phyloP scores from a whole-genome alignment of 257 asterid species.

The Plantago elongata region DNA sequence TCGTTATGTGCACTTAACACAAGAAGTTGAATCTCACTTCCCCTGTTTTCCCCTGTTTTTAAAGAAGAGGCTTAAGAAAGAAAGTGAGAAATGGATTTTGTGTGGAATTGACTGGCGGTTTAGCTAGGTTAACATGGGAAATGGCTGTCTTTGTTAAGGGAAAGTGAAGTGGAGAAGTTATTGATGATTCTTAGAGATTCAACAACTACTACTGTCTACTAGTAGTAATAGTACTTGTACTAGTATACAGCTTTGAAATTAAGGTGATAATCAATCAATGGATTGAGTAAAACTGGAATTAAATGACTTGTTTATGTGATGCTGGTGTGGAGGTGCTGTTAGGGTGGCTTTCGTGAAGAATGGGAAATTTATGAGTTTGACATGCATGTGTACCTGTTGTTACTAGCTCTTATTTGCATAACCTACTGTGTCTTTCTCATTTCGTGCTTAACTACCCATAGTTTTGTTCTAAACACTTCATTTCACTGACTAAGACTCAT shows the following conservation, averaged over 20 bases:
- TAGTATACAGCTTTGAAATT: not conserved
- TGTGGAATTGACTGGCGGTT: not conserved
- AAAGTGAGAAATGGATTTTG: not conserved
- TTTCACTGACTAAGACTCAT: no score
- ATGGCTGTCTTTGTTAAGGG: no score
- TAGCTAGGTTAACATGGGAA: no score
- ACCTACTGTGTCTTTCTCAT: no score
- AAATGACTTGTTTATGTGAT: not conserved
- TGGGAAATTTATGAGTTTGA: not conserved
- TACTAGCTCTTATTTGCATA: no score
- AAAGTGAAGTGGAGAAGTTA: not conserved
- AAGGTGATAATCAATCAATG: not conserved
- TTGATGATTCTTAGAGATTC: not conserved
- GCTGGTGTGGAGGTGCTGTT: constrained; percentile 9
- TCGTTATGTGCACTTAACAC: not conserved
- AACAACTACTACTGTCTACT: not conserved
- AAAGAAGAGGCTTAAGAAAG: not conserved
- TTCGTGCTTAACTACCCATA: no score
- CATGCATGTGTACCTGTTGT: not conserved
- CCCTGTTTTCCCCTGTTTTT: not conserved
- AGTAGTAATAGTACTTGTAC: no score
- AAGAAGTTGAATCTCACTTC: no score
- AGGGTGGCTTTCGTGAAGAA: constrained; percentile 10
- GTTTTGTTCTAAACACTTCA: no score
- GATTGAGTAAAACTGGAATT: no score